A percentile compares a stretch with the other conserved stretches of the same genome.
phyloP scores from a whole-genome alignment of 2,329 filamentous ascomycete genomes.

The Fusarium xylarioides region DNA sequence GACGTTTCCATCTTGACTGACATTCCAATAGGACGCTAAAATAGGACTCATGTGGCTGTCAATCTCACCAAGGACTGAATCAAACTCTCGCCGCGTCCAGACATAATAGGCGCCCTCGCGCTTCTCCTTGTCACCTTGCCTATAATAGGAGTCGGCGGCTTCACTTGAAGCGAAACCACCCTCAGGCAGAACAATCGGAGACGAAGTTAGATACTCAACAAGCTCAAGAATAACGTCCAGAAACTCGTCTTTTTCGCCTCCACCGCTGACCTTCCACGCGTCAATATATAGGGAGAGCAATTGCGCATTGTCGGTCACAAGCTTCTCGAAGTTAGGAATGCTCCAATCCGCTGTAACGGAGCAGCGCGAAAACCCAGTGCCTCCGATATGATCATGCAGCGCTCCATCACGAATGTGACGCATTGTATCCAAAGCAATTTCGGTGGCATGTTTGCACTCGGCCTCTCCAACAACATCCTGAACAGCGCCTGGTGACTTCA shows the following conservation, averaged over 20 bases:
- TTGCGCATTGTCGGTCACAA: slow-evolving; percentile 92
- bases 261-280: slow-evolving; percentile 72
- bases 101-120: slow-evolving; percentile 94
- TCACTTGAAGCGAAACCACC: slow-evolving; percentile 90
- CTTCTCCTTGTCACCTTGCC: slow-evolving; percentile 79
- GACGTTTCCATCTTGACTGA: slow-evolving; percentile 86
- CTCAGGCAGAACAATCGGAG: slow-evolving; percentile 70
- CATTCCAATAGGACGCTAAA: slow-evolving; percentile 84
- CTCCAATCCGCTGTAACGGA: slow-evolving; percentile 94
- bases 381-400: slow-evolving; percentile 64
- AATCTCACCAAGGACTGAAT: slow-evolving; percentile 68
- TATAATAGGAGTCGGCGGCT: slow-evolving; percentile 84
- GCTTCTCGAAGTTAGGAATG: slow-evolving; percentile 96
- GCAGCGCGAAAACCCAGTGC: slow-evolving; percentile 72
- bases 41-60: slow-evolving; percentile 72
- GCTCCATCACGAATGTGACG: slow-evolving; percentile 72
- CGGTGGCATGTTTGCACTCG: slow-evolving; percentile 76
- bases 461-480: slow-evolving; percentile 86
- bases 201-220: slow-evolving; percentile 82
- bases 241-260: slow-evolving; percentile 71
- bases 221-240: slow-evolving; percentile 82
- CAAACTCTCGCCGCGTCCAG: slow-evolving; percentile 90
- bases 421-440: slow-evolving; percentile 84
- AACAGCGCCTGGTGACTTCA: slow-evolving; percentile 75
- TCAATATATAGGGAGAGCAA: slow-evolving; percentile 86